Evolutionary conservation across 2,329 filamentous ascomycete species (phyloP).

Genomic region (Neodidymelliopsis sp.): DNA sequence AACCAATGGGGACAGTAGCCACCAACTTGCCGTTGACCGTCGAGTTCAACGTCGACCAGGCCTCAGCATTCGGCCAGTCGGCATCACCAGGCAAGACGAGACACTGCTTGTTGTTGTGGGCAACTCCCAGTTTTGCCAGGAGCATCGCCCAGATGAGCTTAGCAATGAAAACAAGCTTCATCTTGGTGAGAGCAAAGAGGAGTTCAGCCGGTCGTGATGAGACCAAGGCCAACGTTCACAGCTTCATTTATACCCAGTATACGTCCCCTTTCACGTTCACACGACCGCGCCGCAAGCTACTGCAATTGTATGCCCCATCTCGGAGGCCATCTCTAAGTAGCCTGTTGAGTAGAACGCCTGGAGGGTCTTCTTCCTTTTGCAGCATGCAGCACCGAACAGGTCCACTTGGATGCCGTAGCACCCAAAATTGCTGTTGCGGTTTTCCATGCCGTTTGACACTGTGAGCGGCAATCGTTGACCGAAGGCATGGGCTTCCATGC

Average conservation of each 20-base stretch:
- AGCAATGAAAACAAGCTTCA: conserved; percentile 20
- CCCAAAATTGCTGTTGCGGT: not conserved
- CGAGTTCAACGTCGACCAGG: conserved; percentile 48
- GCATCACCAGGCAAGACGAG: conserved; percentile 40
- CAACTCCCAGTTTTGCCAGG: conserved; percentile 9
- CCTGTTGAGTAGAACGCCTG: conserved; percentile 1
- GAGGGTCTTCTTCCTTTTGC: conserved; percentile 17
- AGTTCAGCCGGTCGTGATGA: conserved; percentile 6
- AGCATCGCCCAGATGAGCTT: conserved; percentile 18
- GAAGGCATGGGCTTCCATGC: not conserved
- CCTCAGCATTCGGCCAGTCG: conserved; percentile 44
- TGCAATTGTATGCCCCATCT: conserved; percentile 9
- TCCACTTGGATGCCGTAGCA: conserved; percentile 12
- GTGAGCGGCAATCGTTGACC: conserved; percentile 10
- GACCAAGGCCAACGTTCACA: conserved; percentile 2
- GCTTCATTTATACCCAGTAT: conserved; percentile 12
- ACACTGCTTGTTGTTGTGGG: conserved; percentile 16
- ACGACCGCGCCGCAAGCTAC: conserved; percentile 12
- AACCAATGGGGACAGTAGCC: conserved; percentile 50
- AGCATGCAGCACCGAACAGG: conserved; percentile 11
- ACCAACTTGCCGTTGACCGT: conserved; percentile 50
- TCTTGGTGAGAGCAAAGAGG: conserved; percentile 7
- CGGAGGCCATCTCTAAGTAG: conserved; percentile 16
- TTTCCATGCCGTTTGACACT: not conserved
- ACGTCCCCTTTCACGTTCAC: conserved; percentile 8